Conservation (phyloP, 2,329 filamentous ascomycete genomes). For the Helotiales sp. region DNA sequence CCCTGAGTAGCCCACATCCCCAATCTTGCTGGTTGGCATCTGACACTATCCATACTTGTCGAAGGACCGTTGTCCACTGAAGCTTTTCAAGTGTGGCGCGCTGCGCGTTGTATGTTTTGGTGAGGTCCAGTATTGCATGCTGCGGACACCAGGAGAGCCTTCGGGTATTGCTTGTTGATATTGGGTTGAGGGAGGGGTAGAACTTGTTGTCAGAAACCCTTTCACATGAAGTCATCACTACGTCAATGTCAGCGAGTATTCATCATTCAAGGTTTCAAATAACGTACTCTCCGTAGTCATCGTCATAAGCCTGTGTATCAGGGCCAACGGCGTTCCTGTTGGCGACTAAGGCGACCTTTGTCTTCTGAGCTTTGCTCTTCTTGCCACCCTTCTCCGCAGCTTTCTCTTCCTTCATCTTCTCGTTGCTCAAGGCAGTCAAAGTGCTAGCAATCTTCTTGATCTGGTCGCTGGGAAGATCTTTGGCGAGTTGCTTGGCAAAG, state of each 20-base stretch:
- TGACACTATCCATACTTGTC: conserved; percentile 9
- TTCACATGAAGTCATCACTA: conserved; percentile 75
- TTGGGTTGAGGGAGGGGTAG: background rate
- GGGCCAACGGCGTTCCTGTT: conserved; percentile 54
- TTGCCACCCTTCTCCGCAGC: conserved; percentile 89
- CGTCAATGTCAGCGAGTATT: conserved; percentile 22
- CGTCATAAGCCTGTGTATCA: conserved; percentile 79
- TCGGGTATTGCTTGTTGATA: background rate
- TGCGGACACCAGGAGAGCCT: background rate
- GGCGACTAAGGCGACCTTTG: conserved; percentile 80
- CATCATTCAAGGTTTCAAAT: background rate
- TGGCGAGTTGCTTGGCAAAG: conserved; percentile 82
- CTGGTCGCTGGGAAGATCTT: conserved; percentile 86
- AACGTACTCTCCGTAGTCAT: conserved; percentile 84
- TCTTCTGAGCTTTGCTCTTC: conserved; percentile 97
- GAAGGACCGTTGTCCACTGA: conserved; percentile 4
- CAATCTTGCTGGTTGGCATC: conserved; percentile 8
- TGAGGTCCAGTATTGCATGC: background rate
- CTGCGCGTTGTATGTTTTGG: conserved; percentile 6
- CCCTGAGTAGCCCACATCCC: conserved; percentile 13
- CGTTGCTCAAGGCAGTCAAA: conserved; percentile 88
- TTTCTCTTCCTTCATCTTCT: conserved; percentile 99
- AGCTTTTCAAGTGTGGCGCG: background rate
- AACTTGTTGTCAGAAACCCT: conserved; percentile 7
- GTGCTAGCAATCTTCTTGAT: conserved; percentile 93